A percentile compares a stretch with the other conserved stretches of the same genome.
phyloP scores from a whole-genome alignment of 208 protist species.

The Zelonia costaricensis region DNA sequence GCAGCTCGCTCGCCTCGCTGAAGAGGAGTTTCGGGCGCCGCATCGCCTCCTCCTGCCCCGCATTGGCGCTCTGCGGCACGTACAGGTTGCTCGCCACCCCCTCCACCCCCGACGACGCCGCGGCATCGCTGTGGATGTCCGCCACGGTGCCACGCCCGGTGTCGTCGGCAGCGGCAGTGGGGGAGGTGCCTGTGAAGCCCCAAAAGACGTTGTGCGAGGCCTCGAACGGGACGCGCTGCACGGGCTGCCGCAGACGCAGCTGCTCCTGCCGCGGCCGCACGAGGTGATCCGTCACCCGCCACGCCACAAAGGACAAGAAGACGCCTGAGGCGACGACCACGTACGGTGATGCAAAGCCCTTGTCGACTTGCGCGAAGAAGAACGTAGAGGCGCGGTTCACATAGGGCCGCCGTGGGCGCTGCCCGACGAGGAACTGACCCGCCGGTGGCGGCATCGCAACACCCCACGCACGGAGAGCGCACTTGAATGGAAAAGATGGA shows the following conservation, averaged over 20 bases:
- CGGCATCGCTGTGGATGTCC: neutral
- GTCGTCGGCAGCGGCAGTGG: neutral
- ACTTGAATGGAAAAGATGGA: neutral
- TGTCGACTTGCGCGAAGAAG: slow-evolving; percentile 87
- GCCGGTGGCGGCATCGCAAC: slow-evolving; percentile 14
- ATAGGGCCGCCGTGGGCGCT: slow-evolving; percentile 38
- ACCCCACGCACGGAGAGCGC: too few species aligned
- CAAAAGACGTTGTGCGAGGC: slow-evolving; percentile 79
- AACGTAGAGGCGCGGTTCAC: slow-evolving; percentile 67
- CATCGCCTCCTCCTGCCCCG: slow-evolving; percentile 54
- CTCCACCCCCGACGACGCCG: slow-evolving; percentile 2
- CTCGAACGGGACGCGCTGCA: slow-evolving; percentile 65
- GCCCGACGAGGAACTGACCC: slow-evolving; percentile 32
- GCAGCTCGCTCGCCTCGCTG: slow-evolving; percentile 71
- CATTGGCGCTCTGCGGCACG: slow-evolving; percentile 36
- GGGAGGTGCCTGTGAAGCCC: slow-evolving; percentile 39
- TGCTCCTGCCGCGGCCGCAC: slow-evolving; percentile 50
- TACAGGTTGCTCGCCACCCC: slow-evolving; percentile 30
- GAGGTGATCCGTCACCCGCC: slow-evolving; percentile 61
- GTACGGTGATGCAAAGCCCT: slow-evolving; percentile 72
- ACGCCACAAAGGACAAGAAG: slow-evolving; percentile 56
- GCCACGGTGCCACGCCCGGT: neutral
- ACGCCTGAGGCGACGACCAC: slow-evolving; percentile 53
- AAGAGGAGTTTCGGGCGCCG: slow-evolving; percentile 73
- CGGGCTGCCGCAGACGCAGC: slow-evolving; percentile 37